Evolutionary conservation across 805 yeast species (phyloP).

Genomic region (Saccharomycopsis lassenensis): DNA sequence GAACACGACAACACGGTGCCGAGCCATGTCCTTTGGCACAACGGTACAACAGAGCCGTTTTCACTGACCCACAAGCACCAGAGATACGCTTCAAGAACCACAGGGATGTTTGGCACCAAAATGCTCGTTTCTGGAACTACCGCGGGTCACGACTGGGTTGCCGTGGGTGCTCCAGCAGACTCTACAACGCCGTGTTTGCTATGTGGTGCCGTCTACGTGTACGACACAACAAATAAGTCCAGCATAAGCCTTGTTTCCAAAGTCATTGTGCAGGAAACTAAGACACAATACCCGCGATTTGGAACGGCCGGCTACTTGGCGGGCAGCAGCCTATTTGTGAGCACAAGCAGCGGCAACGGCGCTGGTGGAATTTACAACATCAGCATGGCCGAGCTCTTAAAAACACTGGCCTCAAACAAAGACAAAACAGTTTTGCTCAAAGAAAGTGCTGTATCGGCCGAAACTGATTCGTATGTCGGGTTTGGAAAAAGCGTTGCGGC

Average conservation of each 20-base stretch:
- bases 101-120: constrained; percentile 24
- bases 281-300: constrained; percentile 2
- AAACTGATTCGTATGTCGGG: too few species aligned
- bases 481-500: too few species aligned
- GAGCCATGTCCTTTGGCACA: neutral
- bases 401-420: too few species aligned
- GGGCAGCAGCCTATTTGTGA: neutral
- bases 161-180: constrained; percentile 24
- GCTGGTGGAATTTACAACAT: neutral
- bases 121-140: constrained; percentile 19
- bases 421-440: too few species aligned
- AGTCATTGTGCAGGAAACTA: too few species aligned
- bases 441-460: too few species aligned
- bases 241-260: too few species aligned
- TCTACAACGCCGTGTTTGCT: constrained; percentile 23
- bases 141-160: constrained; percentile 22
- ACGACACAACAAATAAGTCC: too few species aligned
- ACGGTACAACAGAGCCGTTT: neutral
- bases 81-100: constrained; percentile 20
- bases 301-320: neutral
- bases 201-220: constrained; percentile 34
- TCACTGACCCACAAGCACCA: neutral
- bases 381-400: neutral
- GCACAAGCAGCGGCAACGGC: neutral
- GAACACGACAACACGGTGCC: constrained; percentile 17